These are phyloP conservation scores for Ampelomyces quisqualis DNA, from an alignment of 2,329 filamentous ascomycete species.

Conservation along the genomic window DNA sequence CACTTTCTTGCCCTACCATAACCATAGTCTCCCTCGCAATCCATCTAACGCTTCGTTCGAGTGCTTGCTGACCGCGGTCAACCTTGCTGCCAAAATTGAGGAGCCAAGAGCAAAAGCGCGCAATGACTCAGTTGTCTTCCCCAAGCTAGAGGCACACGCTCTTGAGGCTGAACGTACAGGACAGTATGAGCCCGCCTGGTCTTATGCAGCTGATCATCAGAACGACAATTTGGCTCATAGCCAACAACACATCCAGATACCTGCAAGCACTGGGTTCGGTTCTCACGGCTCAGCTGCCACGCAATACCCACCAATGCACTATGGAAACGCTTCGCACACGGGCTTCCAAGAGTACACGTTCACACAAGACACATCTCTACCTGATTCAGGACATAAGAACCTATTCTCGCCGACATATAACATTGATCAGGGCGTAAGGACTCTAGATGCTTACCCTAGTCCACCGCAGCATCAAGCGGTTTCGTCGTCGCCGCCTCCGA, in stretches of 20 bases:
- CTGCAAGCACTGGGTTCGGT: neutral
- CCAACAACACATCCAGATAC: neutral
- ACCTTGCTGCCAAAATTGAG: constrained; percentile 26
- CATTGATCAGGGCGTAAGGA: no score
- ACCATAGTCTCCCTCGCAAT: neutral
- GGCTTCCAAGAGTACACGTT: no score
- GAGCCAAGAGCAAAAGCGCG: constrained; percentile 25
- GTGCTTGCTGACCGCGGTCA: constrained; percentile 27
- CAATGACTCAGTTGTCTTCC: constrained; percentile 26
- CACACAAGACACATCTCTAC: no score
- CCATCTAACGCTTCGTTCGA: constrained; percentile 19
- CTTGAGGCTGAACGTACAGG: constrained; percentile 13
- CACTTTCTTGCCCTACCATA: constrained; percentile 7
- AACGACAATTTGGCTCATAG: neutral
- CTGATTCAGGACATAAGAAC: no score
- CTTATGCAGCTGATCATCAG: neutral
- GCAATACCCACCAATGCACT: no score
- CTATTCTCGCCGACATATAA: no score
- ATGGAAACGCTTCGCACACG: no score
- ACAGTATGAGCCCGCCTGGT: constrained; percentile 8
- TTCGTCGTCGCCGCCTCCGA: no score
- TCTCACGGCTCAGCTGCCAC: no score
- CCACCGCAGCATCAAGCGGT: no score
- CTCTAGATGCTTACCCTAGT: no score
- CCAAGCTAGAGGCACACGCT: constrained; percentile 24